phyloP scores from a whole-genome alignment of 2,329 filamentous ascomycete genomes.

The Bipolaris victoriae region DNA sequence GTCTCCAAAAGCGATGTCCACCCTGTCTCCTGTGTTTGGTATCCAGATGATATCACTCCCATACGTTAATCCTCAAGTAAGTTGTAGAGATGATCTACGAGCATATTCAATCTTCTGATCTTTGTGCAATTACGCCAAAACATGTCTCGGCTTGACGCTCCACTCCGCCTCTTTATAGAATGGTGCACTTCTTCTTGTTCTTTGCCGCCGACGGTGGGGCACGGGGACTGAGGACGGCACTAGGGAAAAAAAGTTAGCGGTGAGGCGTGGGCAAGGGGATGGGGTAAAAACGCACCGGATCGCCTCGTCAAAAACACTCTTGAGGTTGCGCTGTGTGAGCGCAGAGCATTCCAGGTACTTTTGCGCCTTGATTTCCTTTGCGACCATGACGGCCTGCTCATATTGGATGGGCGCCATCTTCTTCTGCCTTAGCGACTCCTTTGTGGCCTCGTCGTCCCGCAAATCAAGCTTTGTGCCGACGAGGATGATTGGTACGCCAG shows the following conservation, averaged over 20 bases:
- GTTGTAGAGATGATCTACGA: slow-evolving; percentile 17
- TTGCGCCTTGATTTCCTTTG: slow-evolving; percentile 92
- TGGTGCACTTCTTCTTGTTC: slow-evolving; percentile 38
- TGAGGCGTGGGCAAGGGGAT: not conserved
- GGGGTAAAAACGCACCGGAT: slow-evolving; percentile 75
- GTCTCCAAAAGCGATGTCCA: slow-evolving; percentile 5
- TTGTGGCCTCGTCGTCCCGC: slow-evolving; percentile 82
- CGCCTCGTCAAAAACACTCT: slow-evolving; percentile 98
- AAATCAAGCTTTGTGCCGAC: slow-evolving; percentile 97
- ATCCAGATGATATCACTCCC: slow-evolving; percentile 8
- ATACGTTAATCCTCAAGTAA: slow-evolving; percentile 8
- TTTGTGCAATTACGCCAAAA: slow-evolving; percentile 32
- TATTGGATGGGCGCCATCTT: slow-evolving; percentile 98
- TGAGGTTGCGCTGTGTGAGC: slow-evolving; percentile 92
- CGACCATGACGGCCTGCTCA: slow-evolving; percentile 85
- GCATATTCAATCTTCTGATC: slow-evolving; percentile 33
- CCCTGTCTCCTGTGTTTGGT: slow-evolving; percentile 5
- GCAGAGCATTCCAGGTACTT: slow-evolving; percentile 99
- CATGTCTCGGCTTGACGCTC: not conserved
- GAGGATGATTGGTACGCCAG: slow-evolving; percentile 92
- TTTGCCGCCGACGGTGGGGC: slow-evolving; percentile 36
- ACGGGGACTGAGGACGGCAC: slow-evolving; percentile 51
- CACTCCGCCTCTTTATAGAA: slow-evolving; percentile 28
- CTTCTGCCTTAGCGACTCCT: slow-evolving; percentile 83
- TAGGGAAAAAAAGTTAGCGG: slow-evolving; percentile 31